A percentile compares a stretch with the other conserved stretches of the same genome.
Conservation (phyloP, 129 eudicot species). For the Ambrosia artemisiifolia region DNA sequence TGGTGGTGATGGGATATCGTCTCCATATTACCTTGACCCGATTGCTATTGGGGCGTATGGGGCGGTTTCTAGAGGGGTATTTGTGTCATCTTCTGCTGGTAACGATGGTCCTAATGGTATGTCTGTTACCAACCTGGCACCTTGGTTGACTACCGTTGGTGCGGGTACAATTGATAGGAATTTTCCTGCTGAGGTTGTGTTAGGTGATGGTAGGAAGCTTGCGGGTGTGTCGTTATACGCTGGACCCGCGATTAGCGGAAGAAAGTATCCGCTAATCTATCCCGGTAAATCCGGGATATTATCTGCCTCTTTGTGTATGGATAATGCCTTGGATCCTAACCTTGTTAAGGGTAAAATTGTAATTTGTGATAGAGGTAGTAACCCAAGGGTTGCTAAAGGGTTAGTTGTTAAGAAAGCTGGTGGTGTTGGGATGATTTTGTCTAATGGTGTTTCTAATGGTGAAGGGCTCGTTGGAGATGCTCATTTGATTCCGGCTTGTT, state of each 20-base stretch:
- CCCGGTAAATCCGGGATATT: conserved; percentile 75
- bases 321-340: conserved; percentile 62
- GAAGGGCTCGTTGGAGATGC: conserved; percentile 89
- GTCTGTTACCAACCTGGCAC: conserved; percentile 87
- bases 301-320: conserved; percentile 84
- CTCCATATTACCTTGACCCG: conserved; percentile 87
- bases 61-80: conserved; percentile 74
- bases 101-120: conserved; percentile 88
- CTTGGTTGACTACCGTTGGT: conserved; percentile 87
- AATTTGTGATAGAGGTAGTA: conserved; percentile 84
- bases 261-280: conserved; percentile 63
- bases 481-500: conserved; percentile 73
- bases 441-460: conserved; percentile 72
- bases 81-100: conserved; percentile 85
- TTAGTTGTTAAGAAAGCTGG: conserved; percentile 89
- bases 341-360: conserved; percentile 74
- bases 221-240: conserved; percentile 77
- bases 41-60: conserved; percentile 90
- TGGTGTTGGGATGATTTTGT: conserved; percentile 83
- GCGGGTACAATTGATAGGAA: conserved; percentile 84
- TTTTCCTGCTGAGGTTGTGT: conserved; percentile 72
- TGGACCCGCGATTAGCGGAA: conserved; percentile 57
- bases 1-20: conserved; percentile 86
- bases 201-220: conserved; percentile 64
- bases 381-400: conserved; percentile 83